phyloP scores from a whole-genome alignment of 495 filamentous ascomycete species.

The Penicillium mononematosum region DNA sequence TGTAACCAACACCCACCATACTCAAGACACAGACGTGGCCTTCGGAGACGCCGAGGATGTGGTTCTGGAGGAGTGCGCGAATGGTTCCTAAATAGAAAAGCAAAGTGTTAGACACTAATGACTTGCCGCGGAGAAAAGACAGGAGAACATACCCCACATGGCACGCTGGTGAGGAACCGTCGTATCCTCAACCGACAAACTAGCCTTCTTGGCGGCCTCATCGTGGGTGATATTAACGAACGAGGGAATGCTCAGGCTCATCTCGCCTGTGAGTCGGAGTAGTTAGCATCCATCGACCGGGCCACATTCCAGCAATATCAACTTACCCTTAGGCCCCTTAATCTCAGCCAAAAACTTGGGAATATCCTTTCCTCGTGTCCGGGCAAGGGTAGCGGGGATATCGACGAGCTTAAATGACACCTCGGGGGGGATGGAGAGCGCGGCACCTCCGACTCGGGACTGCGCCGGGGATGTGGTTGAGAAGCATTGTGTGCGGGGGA shows the following conservation, averaged over 20 bases:
- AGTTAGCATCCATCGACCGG: conserved; percentile 4
- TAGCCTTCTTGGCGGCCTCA: conserved; percentile 55
- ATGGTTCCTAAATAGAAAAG: conserved; percentile 64
- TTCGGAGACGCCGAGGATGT: conserved; percentile 91
- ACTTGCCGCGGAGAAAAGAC: conserved; percentile 3
- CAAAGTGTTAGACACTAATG: conserved; percentile 10
- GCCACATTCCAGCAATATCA: neutral
- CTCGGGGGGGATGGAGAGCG: conserved; percentile 79
- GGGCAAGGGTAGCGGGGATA: conserved; percentile 51
- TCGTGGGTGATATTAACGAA: conserved; percentile 72
- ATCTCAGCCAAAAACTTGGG: conserved; percentile 62
- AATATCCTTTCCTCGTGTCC: conserved; percentile 52
- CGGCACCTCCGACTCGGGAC: conserved; percentile 81
- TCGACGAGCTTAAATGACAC: conserved; percentile 68
- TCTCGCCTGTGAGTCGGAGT: conserved; percentile 52
- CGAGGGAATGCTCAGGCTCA: conserved; percentile 68
- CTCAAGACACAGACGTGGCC: conserved; percentile 91
- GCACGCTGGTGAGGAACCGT: conserved; percentile 72
- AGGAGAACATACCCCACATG: conserved; percentile 86
- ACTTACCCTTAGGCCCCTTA: conserved; percentile 70
- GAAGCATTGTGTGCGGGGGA: conserved; percentile 62
- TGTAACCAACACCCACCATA: conserved; percentile 94
- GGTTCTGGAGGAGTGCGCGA: conserved; percentile 83
- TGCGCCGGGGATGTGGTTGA: conserved; percentile 60
- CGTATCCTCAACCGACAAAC: conserved; percentile 63